Base-by-base conservation (phyloP, 768 basidiomycete species). In the Rhizopogon vesiculosus region DNA sequence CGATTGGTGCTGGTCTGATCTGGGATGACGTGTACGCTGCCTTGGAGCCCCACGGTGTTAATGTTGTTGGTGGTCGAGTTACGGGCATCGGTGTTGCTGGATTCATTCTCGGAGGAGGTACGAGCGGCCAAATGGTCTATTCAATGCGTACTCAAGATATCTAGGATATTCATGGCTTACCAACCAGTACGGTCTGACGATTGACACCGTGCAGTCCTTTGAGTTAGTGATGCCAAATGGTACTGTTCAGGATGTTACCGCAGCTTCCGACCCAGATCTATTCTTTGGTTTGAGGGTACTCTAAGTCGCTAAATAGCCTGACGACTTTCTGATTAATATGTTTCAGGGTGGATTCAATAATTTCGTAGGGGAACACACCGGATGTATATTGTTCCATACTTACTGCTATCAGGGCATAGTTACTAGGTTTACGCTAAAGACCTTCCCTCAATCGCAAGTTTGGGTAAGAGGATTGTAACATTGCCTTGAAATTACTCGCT, bases 1-100 rank as follows among this genome's bases (percentile, higher is more conserved):
- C 63, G 1, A 48, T 77, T n/a, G 75, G 72, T n/a, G 60, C 73
- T 0, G 73, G 76, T 5, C 64, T 83, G 4, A 69, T 81, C 13
- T 89, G 86, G 86, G 85, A 88, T 61, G 76, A 85, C 45, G 85
- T 81, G 69, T 87, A 86, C 57, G 69, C 67, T 6, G 58, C 56
- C 16, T 71, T 85, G 2, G 72, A 66, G 10, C 80, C 78, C 0
- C 60, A 71, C 48, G 72, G 68, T 3, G 79, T 82, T 6, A 82
- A 74, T 51, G 81, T 85, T 13, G 73, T 84, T 7, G 85, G 85
- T 2, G 84, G 79, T 2, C 70, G 83, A 2, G 79, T 82, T 0
- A 63, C 75, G 2, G 82, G 81, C 15, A 78, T 82, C 5, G 83
- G 83, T 25, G 81, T 82, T 9, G 81, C 75, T 15, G 81, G 83